These are phyloP conservation scores for Amaranthus hypochondriacus DNA, from an alignment of 148 eudicot genomes.

Conservation along the genomic window DNA sequence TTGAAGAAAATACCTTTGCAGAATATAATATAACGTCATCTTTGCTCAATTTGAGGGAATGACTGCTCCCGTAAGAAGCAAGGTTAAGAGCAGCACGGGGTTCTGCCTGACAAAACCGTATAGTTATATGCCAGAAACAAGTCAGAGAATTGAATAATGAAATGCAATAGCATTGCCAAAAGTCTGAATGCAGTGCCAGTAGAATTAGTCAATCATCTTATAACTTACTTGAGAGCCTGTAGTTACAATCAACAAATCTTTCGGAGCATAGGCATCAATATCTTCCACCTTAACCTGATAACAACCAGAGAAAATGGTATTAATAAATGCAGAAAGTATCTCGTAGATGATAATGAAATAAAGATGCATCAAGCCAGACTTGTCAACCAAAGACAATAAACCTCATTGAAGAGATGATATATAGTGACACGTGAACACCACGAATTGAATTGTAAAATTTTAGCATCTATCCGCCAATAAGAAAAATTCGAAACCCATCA, in stretches of 20 bases:
- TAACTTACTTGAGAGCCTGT: slow-evolving; percentile 97
- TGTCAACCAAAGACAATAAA: background rate
- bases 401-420: background rate
- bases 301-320: background rate
- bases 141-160: background rate
- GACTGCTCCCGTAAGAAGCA: slow-evolving; percentile 92
- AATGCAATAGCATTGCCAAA: background rate
- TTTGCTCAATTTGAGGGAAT: slow-evolving; percentile 89
- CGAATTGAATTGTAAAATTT: background rate
- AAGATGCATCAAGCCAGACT: background rate
- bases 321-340: background rate
- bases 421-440: background rate
- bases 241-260: slow-evolving; percentile 87
- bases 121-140: slow-evolving; percentile 28
- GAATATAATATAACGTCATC: slow-evolving; percentile 89
- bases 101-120: slow-evolving; percentile 84
- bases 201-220: slow-evolving; percentile 17
- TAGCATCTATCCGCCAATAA: background rate
- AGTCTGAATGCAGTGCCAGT: background rate
- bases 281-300: slow-evolving; percentile 88
- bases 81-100: slow-evolving; percentile 99
- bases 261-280: slow-evolving; percentile 94
- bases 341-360: background rate
- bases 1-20: slow-evolving; percentile 63
- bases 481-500: background rate